Evolutionary conservation across 2,329 filamentous ascomycete species (phyloP), one percentile per base, ranked within the genome.

Genomic region (Paracorniculantispora psalliotae): DNA sequence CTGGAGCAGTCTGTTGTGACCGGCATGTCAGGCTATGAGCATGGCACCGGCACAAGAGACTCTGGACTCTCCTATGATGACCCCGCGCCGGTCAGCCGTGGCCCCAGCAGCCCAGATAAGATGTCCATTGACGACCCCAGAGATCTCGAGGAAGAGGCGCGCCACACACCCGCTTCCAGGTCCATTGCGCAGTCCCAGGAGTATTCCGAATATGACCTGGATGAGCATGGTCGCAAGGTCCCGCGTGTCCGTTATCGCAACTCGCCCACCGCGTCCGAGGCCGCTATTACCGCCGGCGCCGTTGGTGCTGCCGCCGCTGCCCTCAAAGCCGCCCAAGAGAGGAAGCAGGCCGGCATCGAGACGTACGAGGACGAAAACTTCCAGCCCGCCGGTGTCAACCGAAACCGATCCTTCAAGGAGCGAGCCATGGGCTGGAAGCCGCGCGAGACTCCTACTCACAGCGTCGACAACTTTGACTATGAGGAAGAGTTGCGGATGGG

Each of bases 1-100:
- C 70, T 84, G 17, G 81, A 84, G 4, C 81, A 82, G 54, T 96
- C 91, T 2, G 83, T 88, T 13, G 70, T 96, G 56, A 92, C 85
- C 3, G 77, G 69, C 37, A 80, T 78, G 10, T 87, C 84, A 13
- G 79, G 77, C 33, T 66, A 81, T 62, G 79, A 81, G 26, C 81
- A 79, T 62, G 64, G 60, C 25, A 64, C 41, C 8, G 43, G 73
- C 63, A 66, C 67, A 61, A 63, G 74, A 60, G 65, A 77, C 66
- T 74, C 80, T 59, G 70, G 39, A 56, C 57, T 68, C 12, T 71
- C 70, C 13, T 71, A 72, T 54, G 67, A 68, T 9, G 67, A 64
- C n/a, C 62, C 21, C 50, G 61, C 67, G 26, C 71, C 66, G 7
- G 68, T 69, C 61, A 68, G 67, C 60, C 72, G 75, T 33, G 74